Evolutionary conservation across 352 stramenopile species (phyloP).

Genomic region (Aphanomyces invadans): DNA sequence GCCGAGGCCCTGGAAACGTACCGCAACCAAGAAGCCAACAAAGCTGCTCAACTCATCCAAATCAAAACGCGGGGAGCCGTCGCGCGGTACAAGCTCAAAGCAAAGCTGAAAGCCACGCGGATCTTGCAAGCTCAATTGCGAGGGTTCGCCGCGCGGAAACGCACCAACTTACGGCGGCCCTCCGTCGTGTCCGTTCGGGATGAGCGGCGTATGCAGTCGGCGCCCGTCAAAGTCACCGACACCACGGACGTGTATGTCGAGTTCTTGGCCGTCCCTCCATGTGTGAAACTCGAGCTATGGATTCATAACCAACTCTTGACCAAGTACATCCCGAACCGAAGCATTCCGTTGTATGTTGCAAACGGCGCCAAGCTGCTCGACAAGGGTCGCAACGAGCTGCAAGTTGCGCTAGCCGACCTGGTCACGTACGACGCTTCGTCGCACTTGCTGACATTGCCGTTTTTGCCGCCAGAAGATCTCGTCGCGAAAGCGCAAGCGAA

Average conservation of each 20-base stretch:
- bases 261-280: not conserved
- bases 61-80: not conserved
- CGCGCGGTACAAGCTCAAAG: conserved; percentile 16
- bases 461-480: not conserved
- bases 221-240: not conserved
- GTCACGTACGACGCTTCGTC: not conserved
- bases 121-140: conserved; percentile 8
- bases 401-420: not conserved
- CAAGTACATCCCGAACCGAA: conserved; percentile 11
- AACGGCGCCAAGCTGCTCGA: not conserved
- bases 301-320: not conserved
- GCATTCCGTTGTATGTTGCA: not conserved
- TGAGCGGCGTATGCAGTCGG: not conserved
- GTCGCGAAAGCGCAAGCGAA: not conserved
- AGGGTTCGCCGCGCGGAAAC: conserved; percentile 1
- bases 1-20: not conserved
- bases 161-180: not conserved
- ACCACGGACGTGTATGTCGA: conserved; percentile 16
- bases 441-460: not conserved
- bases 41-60: conserved; percentile 17
- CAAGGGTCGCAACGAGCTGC: not conserved
- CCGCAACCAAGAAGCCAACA: not conserved
- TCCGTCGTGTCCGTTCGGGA: not conserved
- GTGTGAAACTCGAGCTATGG: conserved; percentile 21
- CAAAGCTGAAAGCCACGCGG: conserved; percentile 16